Percentiles rank a stretch among this genome's conserved stretches.
Evolutionary conservation across 2,329 filamentous ascomycete species (phyloP).

Genomic region (Dactylonectria estremocensis): DNA sequence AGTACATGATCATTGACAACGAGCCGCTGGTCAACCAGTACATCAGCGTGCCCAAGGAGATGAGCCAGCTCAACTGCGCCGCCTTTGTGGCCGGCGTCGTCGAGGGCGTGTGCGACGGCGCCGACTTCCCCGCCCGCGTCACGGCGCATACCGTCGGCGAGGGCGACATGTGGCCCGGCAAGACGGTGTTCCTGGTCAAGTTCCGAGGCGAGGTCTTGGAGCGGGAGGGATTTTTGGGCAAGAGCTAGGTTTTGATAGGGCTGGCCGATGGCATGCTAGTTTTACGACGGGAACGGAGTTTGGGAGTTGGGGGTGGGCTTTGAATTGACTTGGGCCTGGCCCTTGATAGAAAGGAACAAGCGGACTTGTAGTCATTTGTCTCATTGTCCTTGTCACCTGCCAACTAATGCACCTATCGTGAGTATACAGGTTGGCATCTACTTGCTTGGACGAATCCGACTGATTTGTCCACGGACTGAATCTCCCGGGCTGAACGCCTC

Average conservation of each 20-base stretch:
- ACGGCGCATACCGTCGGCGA: constrained; percentile 85
- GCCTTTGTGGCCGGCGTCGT: constrained; percentile 96
- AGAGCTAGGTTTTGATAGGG: constrained; percentile 55
- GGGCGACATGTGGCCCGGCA: constrained; percentile 93
- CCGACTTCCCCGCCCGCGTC: constrained; percentile 89
- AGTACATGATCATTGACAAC: constrained; percentile 99
- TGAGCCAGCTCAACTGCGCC: constrained; percentile 96
- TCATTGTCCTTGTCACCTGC: constrained; percentile 1
- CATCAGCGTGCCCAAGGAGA: constrained; percentile 93
- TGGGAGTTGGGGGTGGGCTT: constrained; percentile 33
- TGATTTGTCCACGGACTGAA: not conserved
- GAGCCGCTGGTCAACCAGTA: constrained; percentile 96
- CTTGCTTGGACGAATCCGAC: not conserved
- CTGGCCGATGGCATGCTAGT: not conserved
- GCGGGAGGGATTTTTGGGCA: constrained; percentile 85
- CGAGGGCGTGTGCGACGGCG: constrained; percentile 95
- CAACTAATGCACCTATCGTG: not conserved
- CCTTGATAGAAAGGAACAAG: constrained; percentile 22
- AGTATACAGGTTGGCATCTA: not conserved
- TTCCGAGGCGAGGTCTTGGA: constrained; percentile 94
- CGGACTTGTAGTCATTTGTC: constrained; percentile 11
- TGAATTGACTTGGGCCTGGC: constrained; percentile 22
- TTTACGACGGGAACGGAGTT: constrained; percentile 36
- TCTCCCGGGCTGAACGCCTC: not conserved
- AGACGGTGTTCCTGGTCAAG: constrained; percentile 95